phyloP scores from a whole-genome alignment of 2,329 filamentous ascomycete species.

The Aspergillus sp. region DNA sequence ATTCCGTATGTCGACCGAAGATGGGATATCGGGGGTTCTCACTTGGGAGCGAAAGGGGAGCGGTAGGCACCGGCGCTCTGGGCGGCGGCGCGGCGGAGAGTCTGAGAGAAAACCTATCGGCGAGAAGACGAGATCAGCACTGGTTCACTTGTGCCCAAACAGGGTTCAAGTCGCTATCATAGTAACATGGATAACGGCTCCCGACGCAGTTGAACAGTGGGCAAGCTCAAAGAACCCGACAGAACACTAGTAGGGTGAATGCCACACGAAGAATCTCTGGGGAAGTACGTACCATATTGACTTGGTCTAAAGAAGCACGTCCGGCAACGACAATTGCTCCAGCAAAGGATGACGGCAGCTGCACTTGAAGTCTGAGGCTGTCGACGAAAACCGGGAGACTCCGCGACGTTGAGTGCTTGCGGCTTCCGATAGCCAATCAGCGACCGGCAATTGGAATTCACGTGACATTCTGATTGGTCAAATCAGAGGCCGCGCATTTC shows the following conservation, averaged over 20 bases:
- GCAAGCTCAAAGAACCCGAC: background rate
- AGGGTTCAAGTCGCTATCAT: background rate
- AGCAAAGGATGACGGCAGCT: slow-evolving; percentile 22
- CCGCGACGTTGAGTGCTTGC: slow-evolving; percentile 30
- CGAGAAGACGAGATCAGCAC: slow-evolving; percentile 20
- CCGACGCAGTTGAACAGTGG: background rate
- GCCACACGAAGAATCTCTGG: background rate
- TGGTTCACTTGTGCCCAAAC: background rate
- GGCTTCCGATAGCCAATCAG: slow-evolving; percentile 30
- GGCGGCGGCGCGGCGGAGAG: slow-evolving; percentile 39
- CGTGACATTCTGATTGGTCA: slow-evolving; percentile 19
- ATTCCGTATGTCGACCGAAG: background rate
- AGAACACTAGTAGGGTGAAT: background rate
- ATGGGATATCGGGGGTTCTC: slow-evolving; percentile 30
- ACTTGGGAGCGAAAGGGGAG: slow-evolving; percentile 62
- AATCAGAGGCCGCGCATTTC: slow-evolving; percentile 23
- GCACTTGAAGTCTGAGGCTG: slow-evolving; percentile 17
- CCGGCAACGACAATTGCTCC: slow-evolving; percentile 30
- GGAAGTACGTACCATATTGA: slow-evolving; percentile 35
- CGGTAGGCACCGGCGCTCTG: slow-evolving; percentile 48
- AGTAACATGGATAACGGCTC: background rate
- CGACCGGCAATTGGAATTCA: slow-evolving; percentile 18
- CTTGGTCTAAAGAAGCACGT: slow-evolving; percentile 24
- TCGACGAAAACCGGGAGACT: slow-evolving; percentile 41
- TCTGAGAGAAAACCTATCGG: slow-evolving; percentile 35